Base-by-base conservation (phyloP, 768 basidiomycete species). In the Cystobasidium ongulense region DNA sequence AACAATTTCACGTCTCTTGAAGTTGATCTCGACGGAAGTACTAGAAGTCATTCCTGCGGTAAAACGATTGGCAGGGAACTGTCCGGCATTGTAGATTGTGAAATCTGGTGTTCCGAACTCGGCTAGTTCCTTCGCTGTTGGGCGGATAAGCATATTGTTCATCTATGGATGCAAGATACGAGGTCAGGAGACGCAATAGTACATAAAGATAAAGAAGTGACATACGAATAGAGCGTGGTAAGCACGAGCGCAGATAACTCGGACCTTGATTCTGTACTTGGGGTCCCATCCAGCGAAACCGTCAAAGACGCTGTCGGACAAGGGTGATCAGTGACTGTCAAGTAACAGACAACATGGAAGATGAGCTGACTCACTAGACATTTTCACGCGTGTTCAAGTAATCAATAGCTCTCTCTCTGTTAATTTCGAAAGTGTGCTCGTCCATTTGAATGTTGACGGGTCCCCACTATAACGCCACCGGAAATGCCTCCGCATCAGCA, bases 1-100 rank as follows among this genome's bases (percentile, higher is more conserved):
- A 79, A 99, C 95, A 96, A 99, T 99, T 83, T 99, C 96, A 92
- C 93, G 96, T 46, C 96, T 91, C 86, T 96, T 96, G 84, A 99
- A 98, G 87, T 99, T 99, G 85, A 99, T 92, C 84, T 97, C 95
- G 63, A 99, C 95, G 1, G 94, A 96, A 5, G 96, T 98, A 35
- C 93, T 91, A 11, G 93, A 96, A 75, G 92, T 95, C 96, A 98
- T 98, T 82, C 96, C 96, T 85, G 96, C 92, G 75, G 96, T 99
- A 86, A 98, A 98, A 53, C 96, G 90, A 82, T 99, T 99, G 78
- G 96, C 96, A 17, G 96, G 95, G 89, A 99, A 98, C 82, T 97
- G 94, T 76, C 96, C 96, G 57, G 96, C 96, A 82, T 98, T 98
- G 87, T 98, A 97, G 82, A 99, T 97, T 84, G 77, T 96, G 82